Evolutionary conservation across 495 filamentous ascomycete genomes (phyloP).

Genomic region (Talaromyces liani): DNA sequence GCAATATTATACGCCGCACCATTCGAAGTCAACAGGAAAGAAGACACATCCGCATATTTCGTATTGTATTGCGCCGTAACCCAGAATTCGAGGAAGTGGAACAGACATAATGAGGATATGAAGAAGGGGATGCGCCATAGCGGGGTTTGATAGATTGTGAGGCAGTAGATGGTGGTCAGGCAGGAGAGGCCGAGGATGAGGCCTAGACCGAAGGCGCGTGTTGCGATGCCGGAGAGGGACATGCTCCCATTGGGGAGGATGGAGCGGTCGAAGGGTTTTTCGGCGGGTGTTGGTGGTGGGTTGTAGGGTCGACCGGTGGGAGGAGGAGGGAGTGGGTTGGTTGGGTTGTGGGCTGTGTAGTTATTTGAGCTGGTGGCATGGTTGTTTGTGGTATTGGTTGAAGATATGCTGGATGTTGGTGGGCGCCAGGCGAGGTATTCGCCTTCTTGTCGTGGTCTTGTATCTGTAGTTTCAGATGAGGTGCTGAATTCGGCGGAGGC

Average conservation of each 20-base stretch:
- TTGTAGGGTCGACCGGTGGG: not conserved
- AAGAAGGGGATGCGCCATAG: conserved; percentile 86
- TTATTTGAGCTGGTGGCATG: not conserved
- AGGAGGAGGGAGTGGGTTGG: not conserved
- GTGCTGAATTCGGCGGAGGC: not conserved
- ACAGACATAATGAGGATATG: conserved; percentile 62
- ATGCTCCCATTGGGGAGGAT: conserved; percentile 47
- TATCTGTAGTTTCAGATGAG: not conserved
- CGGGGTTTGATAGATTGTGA: conserved; percentile 25
- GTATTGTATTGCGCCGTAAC: conserved; percentile 82
- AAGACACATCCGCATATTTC: conserved; percentile 53
- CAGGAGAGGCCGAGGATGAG: conserved; percentile 37
- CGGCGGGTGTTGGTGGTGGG: conserved; percentile 5
- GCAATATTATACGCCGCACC: conserved; percentile 80
- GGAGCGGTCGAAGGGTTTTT: conserved; percentile 10
- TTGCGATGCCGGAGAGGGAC: conserved; percentile 71
- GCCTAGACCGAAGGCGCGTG: conserved; percentile 60
- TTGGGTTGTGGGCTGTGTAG: not conserved
- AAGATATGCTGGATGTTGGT: conserved; percentile 4
- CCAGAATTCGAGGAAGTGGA: conserved; percentile 96
- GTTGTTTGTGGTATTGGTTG: not conserved
- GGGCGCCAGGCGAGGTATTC: conserved; percentile 18
- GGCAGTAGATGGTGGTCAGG: conserved; percentile 33
- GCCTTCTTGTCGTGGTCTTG: not conserved
- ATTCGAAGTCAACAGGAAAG: conserved; percentile 83